phyloP scores from a whole-genome alignment of 1,139 yeast species.

The Blastobotrys arbuscula region DNA sequence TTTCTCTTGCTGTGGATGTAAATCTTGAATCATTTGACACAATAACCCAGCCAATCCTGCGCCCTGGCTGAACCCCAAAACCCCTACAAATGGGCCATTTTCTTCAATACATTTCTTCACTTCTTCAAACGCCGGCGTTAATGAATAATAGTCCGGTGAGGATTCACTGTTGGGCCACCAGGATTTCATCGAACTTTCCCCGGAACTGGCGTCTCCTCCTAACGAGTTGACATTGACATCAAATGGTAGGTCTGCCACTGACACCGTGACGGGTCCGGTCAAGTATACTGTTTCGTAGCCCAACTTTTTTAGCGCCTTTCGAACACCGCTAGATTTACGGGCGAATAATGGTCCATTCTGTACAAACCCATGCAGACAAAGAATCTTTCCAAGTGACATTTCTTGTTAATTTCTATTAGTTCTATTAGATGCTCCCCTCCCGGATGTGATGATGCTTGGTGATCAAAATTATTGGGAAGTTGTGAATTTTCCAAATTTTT shows the following conservation, averaged over 20 bases:
- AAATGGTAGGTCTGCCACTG: conserved; percentile 65
- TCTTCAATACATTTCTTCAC: conserved; percentile 50
- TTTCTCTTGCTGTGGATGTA: conserved; percentile 38
- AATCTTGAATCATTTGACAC: conserved; percentile 24
- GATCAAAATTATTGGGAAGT: neutral
- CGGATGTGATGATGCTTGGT: neutral
- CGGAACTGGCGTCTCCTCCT: conserved; percentile 26
- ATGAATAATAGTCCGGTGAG: conserved; percentile 36
- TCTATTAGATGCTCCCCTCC: too few species aligned
- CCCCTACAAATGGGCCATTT: conserved; percentile 85
- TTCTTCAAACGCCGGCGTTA: conserved; percentile 45
- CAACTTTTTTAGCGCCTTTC: conserved; percentile 62
- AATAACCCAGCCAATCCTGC: conserved; percentile 64
- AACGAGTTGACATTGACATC: conserved; percentile 32
- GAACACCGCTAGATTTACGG: conserved; percentile 70
- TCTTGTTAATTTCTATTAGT: too few species aligned
- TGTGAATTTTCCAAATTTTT: too few species aligned
- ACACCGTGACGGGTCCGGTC: conserved; percentile 66
- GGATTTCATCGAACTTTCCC: conserved; percentile 41
- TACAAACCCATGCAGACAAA: conserved; percentile 53
- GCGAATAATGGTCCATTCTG: conserved; percentile 70
- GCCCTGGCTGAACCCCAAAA: conserved; percentile 91
- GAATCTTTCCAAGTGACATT: conserved; percentile 26
- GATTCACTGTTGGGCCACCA: conserved; percentile 42
- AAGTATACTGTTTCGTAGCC: conserved; percentile 68